phyloP scores from a whole-genome alignment of 2,329 filamentous ascomycete species.

The Neobulgaria alba region DNA sequence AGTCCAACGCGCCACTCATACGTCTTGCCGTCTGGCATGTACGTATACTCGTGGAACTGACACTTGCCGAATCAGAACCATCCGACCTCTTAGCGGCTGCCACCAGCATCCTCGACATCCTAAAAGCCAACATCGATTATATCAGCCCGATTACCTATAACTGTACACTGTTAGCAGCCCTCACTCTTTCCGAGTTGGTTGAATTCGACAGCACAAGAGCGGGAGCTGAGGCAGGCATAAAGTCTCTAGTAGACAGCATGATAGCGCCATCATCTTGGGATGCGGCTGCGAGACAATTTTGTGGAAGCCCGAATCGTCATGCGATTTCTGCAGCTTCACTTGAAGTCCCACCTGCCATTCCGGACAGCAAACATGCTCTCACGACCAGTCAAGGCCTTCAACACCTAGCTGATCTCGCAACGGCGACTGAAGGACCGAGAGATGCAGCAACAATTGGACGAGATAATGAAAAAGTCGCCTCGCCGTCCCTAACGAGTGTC shows the following conservation, averaged over 20 bases:
- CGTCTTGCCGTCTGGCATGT: constrained; percentile 65
- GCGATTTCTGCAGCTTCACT: background rate
- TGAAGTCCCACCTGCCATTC: background rate
- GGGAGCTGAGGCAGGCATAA: constrained; percentile 47
- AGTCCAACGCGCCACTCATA: constrained; percentile 43
- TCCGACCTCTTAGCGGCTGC: constrained; percentile 52
- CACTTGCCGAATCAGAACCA: constrained; percentile 46
- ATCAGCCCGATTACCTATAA: constrained; percentile 60
- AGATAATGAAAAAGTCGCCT: constrained; percentile 4
- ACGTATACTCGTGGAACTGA: constrained; percentile 53
- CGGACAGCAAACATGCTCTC: constrained; percentile 16
- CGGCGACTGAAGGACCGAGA: constrained; percentile 23
- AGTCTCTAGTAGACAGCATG: constrained; percentile 46
- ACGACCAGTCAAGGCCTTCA: constrained; percentile 37
- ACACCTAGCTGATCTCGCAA: constrained; percentile 46
- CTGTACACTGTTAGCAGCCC: constrained; percentile 49
- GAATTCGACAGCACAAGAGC: constrained; percentile 47
- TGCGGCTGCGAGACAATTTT: constrained; percentile 32
- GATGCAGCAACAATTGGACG: constrained; percentile 13
- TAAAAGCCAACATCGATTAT: constrained; percentile 45
- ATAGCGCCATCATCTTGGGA: constrained; percentile 48
- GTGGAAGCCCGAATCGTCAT: background rate
- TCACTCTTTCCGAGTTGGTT: constrained; percentile 52
- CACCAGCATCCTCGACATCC: constrained; percentile 47
- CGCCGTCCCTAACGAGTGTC: no score